Evolutionary conservation across 148 eudicot species (phyloP).

Genomic region (Silene latifolia): DNA sequence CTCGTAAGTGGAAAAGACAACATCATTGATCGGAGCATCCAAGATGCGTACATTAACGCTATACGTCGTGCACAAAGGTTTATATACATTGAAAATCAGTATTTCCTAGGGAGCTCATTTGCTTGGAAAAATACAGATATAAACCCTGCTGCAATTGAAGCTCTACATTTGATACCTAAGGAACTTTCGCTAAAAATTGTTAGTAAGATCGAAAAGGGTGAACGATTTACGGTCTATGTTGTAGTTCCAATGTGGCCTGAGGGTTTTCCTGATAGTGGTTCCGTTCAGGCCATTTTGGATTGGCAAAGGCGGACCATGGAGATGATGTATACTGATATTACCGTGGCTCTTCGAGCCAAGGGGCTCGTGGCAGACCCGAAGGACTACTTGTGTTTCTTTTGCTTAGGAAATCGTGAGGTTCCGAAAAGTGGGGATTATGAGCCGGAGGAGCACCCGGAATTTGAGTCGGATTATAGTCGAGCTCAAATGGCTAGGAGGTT

Average conservation of each 20-base stretch:
- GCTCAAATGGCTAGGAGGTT: slow-evolving; percentile 44
- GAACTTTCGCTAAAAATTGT: slow-evolving; percentile 43
- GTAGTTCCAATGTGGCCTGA: slow-evolving; percentile 67
- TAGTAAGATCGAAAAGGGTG: slow-evolving; percentile 51
- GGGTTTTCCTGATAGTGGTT: slow-evolving; percentile 38
- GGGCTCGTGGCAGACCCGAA: slow-evolving; percentile 37
- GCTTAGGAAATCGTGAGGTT: slow-evolving; percentile 46
- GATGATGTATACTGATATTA: slow-evolving; percentile 52
- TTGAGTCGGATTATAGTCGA: slow-evolving; percentile 30
- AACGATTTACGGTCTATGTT: slow-evolving; percentile 39
- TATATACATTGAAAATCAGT: slow-evolving; percentile 48
- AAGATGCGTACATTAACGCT: slow-evolving; percentile 49
- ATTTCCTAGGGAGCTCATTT: slow-evolving; percentile 50
- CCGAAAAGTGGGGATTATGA: slow-evolving; percentile 37
- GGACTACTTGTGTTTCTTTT: slow-evolving; percentile 49
- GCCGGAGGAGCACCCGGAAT: slow-evolving; percentile 37
- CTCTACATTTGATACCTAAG: slow-evolving; percentile 42
- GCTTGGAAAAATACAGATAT: slow-evolving; percentile 35
- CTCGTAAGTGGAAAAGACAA: slow-evolving; percentile 46
- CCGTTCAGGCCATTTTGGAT: slow-evolving; percentile 49
- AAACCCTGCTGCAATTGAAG: slow-evolving; percentile 32
- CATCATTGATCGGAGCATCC: slow-evolving; percentile 47
- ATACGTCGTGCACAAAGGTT: slow-evolving; percentile 49
- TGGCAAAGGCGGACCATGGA: slow-evolving; percentile 61
- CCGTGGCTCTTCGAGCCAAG: slow-evolving; percentile 38